Base-by-base conservation (phyloP, 2,329 filamentous ascomycete species). In the Scedosporium dehoogii region DNA sequence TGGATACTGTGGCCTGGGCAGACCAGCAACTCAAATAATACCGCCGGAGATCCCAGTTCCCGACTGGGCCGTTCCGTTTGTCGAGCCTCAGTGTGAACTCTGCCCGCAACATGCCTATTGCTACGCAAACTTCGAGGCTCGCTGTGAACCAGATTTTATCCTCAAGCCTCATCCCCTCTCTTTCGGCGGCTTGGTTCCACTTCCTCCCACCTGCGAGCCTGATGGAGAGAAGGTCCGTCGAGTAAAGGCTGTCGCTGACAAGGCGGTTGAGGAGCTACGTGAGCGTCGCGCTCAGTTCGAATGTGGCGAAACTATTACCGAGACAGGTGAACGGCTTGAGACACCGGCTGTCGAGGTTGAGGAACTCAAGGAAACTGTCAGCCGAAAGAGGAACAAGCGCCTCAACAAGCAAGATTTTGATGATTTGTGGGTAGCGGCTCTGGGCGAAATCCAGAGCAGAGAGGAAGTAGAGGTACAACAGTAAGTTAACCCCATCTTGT, bases 61-160 rank as follows among this genome's bases (percentile, higher is more conserved):
- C 3, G 85, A 90, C 57, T 90, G 86, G 80, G 80, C 90, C 7
- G 79, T 85, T 59, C 79, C 85, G 9, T 75, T 92, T 4, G 80
- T 91, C 33, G 84, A 87, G 68, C 93, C 93, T 12, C 82, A 89
- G 67, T 99, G 94, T 72, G 93, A 97, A 72, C 87, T 86, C 38
- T 99, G 94, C 72, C 94, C 96, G 16, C 80, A 85, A 53, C 93
- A 99, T 74, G 94, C 94, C 0, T 91, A 90, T 70, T 99, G 94
- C 76, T 94, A 89, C 70, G 81, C 85, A 23, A 84, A 91, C 64
- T 87, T 94, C 66, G 81, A 86, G 41, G 89, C 90, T 7, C 82
- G 84, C 27, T 99, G 94, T 73, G 92, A 97, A 68, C 81, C 84
- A 60, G 94, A 93, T 71, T 99, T 96, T 70, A 83, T 99, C 57